phyloP scores from a whole-genome alignment of 306 rosid species.

The Hylodesmum podocarpum region DNA sequence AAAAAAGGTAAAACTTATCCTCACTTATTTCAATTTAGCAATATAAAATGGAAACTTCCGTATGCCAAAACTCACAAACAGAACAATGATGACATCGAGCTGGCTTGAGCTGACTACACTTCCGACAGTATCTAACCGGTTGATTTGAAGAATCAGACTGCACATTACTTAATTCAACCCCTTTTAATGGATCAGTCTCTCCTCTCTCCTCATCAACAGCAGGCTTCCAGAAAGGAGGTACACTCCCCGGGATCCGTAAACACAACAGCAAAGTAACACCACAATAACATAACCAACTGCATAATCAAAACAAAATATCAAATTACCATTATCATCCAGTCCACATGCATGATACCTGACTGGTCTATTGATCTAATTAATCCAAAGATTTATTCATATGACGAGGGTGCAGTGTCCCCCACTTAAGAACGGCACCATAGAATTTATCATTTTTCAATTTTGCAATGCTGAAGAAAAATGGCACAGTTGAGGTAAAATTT shows the following conservation, averaged over 20 bases:
- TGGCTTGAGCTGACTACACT: slow-evolving; percentile 75
- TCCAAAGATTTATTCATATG: background rate
- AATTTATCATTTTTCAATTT: background rate
- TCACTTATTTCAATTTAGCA: background rate
- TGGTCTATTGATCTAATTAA: background rate
- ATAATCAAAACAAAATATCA: slow-evolving; percentile 16
- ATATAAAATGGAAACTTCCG: background rate
- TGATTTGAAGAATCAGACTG: slow-evolving; percentile 49
- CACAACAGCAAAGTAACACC: slow-evolving; percentile 81
- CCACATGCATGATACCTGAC: background rate
- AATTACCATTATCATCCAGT: background rate
- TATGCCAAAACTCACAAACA: slow-evolving; percentile 58
- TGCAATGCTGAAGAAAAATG: background rate
- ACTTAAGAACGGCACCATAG: no score
- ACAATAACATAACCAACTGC: slow-evolving; percentile 79
- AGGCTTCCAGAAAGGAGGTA: slow-evolving; percentile 78
- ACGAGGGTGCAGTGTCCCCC: no score
- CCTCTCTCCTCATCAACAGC: slow-evolving; percentile 72
- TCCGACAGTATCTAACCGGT: slow-evolving; percentile 63
- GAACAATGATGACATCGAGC: slow-evolving; percentile 90
- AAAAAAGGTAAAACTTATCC: background rate
- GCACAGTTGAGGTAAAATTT: background rate
- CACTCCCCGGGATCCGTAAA: slow-evolving; percentile 79
- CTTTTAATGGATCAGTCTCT: slow-evolving; percentile 63
- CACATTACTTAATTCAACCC: slow-evolving; percentile 44